phyloP scores from a whole-genome alignment of 148 eudicot genomes.

The Vaccinium darrowii region DNA sequence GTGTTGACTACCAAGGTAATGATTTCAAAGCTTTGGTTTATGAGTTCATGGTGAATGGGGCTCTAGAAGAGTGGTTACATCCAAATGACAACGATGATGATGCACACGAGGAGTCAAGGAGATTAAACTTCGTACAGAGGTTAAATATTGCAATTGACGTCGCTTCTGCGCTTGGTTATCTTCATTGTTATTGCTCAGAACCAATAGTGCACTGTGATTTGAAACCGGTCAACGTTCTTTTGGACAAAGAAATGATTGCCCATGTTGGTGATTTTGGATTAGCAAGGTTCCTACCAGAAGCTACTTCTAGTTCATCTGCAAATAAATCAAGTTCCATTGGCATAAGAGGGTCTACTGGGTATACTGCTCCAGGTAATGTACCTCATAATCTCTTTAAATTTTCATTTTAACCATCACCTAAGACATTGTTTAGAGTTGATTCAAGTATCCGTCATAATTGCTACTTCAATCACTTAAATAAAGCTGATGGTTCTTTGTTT shows the following conservation, averaged over 20 bases:
- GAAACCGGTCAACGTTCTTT: neutral
- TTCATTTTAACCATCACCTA: too few species aligned
- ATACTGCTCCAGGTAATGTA: neutral
- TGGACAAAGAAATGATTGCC: neutral
- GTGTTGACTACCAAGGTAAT: too few species aligned
- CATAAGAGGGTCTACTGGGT: neutral
- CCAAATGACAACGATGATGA: neutral
- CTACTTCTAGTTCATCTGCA: neutral
- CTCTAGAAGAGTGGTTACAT: neutral
- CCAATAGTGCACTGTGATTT: neutral
- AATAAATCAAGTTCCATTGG: neutral
- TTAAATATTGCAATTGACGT: too few species aligned
- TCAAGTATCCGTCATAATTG: too few species aligned
- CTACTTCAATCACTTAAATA: too few species aligned
- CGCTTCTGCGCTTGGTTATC: neutral
- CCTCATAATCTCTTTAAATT: too few species aligned
- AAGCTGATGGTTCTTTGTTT: too few species aligned
- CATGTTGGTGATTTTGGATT: too few species aligned
- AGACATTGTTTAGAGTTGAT: too few species aligned
- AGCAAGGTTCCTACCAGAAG: neutral
- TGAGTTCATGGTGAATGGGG: too few species aligned
- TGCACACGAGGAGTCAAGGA: neutral
- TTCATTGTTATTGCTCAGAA: neutral
- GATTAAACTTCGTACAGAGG: neutral
- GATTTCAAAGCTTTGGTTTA: too few species aligned